These are phyloP conservation scores for Bisporella sp. DNA, from an alignment of 2,329 filamentous ascomycete genomes.

Conservation along the genomic window DNA sequence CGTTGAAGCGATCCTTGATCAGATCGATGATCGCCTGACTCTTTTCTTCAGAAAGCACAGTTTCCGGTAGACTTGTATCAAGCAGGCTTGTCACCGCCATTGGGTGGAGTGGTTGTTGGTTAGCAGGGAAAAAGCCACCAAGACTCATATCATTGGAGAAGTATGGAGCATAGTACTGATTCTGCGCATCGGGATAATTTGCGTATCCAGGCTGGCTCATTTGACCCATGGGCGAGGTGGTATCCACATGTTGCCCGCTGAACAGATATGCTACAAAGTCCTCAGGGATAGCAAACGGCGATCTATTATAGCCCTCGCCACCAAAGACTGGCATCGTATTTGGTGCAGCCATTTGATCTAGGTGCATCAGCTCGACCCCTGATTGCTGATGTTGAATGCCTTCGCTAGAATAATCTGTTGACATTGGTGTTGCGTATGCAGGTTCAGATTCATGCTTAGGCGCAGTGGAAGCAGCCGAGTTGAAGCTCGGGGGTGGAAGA, in stretches of 20 bases:
- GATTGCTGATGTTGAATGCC: constrained; percentile 28
- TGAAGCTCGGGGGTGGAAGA: constrained; percentile 54
- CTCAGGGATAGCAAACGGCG: constrained; percentile 79
- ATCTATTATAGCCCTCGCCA: constrained; percentile 74
- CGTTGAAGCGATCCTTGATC: constrained; percentile 75
- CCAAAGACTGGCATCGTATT: constrained; percentile 83
- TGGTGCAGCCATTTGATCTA: constrained; percentile 55
- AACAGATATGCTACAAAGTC: constrained; percentile 84
- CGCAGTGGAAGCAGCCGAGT: constrained; percentile 29
- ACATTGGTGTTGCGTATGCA: constrained; percentile 22
- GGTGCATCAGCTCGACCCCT: constrained; percentile 46
- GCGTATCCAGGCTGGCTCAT: constrained; percentile 40
- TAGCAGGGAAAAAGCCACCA: constrained; percentile 50
- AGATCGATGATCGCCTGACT: constrained; percentile 76
- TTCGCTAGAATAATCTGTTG: constrained; percentile 26
- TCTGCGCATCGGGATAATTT: constrained; percentile 46
- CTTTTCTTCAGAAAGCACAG: constrained; percentile 80
- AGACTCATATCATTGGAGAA: constrained; percentile 40
- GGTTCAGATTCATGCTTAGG: constrained; percentile 21
- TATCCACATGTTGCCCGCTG: constrained; percentile 55
- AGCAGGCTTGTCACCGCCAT: constrained; percentile 87
- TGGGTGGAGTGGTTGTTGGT: constrained; percentile 55
- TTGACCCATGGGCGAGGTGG: constrained; percentile 44
- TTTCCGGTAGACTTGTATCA: constrained; percentile 73
- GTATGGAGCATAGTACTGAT: constrained; percentile 43